Base-by-base conservation (phyloP, 2,329 filamentous ascomycete genomes). In the Fusarium sp. region DNA sequence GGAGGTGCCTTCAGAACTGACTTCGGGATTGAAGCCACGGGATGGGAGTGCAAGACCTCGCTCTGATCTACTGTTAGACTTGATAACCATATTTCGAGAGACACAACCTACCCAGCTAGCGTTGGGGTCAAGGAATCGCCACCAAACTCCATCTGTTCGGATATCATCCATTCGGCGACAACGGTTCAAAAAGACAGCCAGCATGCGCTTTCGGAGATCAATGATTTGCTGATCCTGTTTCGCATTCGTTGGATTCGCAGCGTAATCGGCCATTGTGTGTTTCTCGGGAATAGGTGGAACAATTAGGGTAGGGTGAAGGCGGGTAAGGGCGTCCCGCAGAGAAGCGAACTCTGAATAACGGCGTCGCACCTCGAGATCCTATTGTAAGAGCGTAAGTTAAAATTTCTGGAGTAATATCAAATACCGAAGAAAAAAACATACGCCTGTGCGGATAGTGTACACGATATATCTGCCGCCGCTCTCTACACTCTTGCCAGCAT, bases 221-320 rank as follows among this genome's bases (percentile, higher is more conserved):
- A 99, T 99, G 45, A 98, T 99, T 64, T 95, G 93, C 60, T 94
- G 91, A 78, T 99, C 97, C 80, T 99, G 95, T 79, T 98, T 99
- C 18, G 97, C 97, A 75, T 95, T 98, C 38, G 96, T 99, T 3
- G 97, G 96, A 75, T 97, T 98, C 28, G 97, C 95, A 17, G 96
- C 96, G 78, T 99, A 99, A 79, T 99, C 96, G 65, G 95, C 95
- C 92, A 99, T 97, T 45, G 94, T 96, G 80, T 99, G 96, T 81
- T 99, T 99, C 82, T 99, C 97, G 22, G 96, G 96, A 75, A 99
- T 99, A 5, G 96, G 96, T 9, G 96, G 97, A 53, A 99, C 92
- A 74, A 99, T 92, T 42, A 99, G 87, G 0, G 96, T 99, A 9
- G 97, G 96, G 78, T 99, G 97, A 66, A 99, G 87, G 73, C 92